Evolutionary conservation across 2,329 filamentous ascomycete genomes (phyloP).

Genomic region (Ophiostoma quercus): DNA sequence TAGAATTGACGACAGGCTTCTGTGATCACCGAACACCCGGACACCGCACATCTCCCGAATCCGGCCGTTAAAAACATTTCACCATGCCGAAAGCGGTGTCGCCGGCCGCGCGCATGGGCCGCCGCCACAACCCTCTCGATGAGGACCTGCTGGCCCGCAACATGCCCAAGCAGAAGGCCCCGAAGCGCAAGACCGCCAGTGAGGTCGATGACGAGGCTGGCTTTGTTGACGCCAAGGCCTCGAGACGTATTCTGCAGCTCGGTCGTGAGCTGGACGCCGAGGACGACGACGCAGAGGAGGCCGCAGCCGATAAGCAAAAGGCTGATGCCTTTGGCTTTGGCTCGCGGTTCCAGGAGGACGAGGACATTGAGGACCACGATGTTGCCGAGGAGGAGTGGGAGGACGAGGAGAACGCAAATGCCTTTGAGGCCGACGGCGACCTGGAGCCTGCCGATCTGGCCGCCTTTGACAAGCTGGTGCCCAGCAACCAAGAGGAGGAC

Average conservation of each 20-base stretch:
- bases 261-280: conserved; percentile 85
- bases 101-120: conserved; percentile 52
- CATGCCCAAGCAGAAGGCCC: conserved; percentile 66
- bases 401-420: conserved; percentile 67
- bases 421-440: conserved; percentile 67
- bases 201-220: conserved; percentile 58
- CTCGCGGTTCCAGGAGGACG: conserved; percentile 62
- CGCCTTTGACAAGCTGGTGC: conserved; percentile 86
- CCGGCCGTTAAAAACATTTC: neutral
- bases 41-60: neutral
- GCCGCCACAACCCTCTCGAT: conserved; percentile 84
- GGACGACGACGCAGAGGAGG: conserved; percentile 40
- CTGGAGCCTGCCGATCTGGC: conserved; percentile 85
- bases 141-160: conserved; percentile 74
- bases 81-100: conserved; percentile 74
- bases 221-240: conserved; percentile 84
- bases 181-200: conserved; percentile 60
- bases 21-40: neutral
- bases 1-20: neutral
- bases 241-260: conserved; percentile 80
- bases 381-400: conserved; percentile 64
- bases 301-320: conserved; percentile 38
- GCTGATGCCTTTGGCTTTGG: conserved; percentile 74
- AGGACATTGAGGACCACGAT: conserved; percentile 47
- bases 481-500: conserved; percentile 62